These are phyloP conservation scores for Ogataea ganodermae DNA, from an alignment of 805 yeast species.

Conservation along the genomic window DNA sequence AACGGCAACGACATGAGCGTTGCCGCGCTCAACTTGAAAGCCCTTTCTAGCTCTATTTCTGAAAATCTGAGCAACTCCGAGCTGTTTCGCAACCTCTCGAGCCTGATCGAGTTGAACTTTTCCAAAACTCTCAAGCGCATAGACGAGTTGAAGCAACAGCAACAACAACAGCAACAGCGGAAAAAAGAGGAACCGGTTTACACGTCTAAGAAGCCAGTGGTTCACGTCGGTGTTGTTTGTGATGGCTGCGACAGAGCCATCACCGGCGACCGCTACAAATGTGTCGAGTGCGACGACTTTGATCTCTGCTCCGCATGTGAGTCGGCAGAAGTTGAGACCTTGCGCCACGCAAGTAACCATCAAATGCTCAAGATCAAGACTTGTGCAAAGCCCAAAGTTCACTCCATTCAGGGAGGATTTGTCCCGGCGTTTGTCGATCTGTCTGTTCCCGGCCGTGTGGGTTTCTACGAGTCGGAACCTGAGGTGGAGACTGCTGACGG, in stretches of 20 bases:
- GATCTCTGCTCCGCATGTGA: constrained; percentile 54
- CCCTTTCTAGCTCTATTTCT: constrained; percentile 22
- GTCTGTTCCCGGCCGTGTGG: background rate
- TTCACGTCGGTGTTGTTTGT: constrained; percentile 30
- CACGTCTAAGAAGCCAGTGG: background rate
- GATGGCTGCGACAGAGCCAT: constrained; percentile 34
- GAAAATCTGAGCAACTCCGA: constrained; percentile 26
- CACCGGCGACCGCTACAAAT: constrained; percentile 49
- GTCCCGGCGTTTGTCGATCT: background rate
- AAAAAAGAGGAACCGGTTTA: constrained; percentile 1
- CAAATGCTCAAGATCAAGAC: constrained; percentile 30
- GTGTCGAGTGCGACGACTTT: constrained; percentile 53
- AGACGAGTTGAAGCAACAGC: constrained; percentile 19
- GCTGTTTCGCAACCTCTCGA: constrained; percentile 21
- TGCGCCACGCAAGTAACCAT: constrained; percentile 27
- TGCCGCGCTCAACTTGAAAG: constrained; percentile 15
- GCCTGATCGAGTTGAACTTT: constrained; percentile 23
- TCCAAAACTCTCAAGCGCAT: constrained; percentile 20
- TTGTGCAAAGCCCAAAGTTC: constrained; percentile 17
- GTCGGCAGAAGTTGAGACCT: constrained; percentile 16
- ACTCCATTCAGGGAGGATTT: constrained; percentile 1
- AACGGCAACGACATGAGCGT: constrained; percentile 10
- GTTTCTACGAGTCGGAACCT: background rate
- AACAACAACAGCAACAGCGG: background rate
- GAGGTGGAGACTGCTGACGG: constrained; percentile 2